Conservation (phyloP, 2,329 filamentous ascomycete genomes). For the Dactylella cylindrospora region DNA sequence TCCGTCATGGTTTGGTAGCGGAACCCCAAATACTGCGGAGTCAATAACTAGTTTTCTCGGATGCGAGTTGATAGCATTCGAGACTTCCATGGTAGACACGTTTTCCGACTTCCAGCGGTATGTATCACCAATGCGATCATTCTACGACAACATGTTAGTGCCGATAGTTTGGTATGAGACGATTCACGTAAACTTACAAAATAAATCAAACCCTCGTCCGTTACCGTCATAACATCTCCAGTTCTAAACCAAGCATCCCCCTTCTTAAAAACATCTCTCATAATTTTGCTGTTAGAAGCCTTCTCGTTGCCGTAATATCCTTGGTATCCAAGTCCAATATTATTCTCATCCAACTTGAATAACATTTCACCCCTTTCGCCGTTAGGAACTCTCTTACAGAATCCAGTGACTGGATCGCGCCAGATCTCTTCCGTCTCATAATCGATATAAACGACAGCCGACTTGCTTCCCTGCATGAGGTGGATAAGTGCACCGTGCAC, state of each 20-base stretch:
- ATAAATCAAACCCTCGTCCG: constrained; percentile 69
- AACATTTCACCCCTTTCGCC: constrained; percentile 75
- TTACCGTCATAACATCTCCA: constrained; percentile 76
- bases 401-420: constrained; percentile 68
- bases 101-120: constrained; percentile 83
- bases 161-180: neutral
- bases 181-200: constrained; percentile 59
- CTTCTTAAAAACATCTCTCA: constrained; percentile 70
- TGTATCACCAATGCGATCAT: constrained; percentile 74
- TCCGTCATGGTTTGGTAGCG: constrained; percentile 77
- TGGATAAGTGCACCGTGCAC: constrained; percentile 66
- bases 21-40: constrained; percentile 83
- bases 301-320: constrained; percentile 76
- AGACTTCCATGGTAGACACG: constrained; percentile 78
- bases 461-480: constrained; percentile 57
- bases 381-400: constrained; percentile 62
- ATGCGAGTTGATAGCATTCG: constrained; percentile 70
- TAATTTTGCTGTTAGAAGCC: constrained; percentile 71
- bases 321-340: constrained; percentile 69
- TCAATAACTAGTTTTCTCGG: constrained; percentile 63
- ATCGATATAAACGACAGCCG: constrained; percentile 70
- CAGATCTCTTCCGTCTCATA: constrained; percentile 67
- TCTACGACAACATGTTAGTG: constrained; percentile 18
- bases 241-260: constrained; percentile 82
- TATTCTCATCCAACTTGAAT: constrained; percentile 66